Base-by-base conservation (phyloP, 2,329 filamentous ascomycete genomes). In the Chaetomiaceae sp. region DNA sequence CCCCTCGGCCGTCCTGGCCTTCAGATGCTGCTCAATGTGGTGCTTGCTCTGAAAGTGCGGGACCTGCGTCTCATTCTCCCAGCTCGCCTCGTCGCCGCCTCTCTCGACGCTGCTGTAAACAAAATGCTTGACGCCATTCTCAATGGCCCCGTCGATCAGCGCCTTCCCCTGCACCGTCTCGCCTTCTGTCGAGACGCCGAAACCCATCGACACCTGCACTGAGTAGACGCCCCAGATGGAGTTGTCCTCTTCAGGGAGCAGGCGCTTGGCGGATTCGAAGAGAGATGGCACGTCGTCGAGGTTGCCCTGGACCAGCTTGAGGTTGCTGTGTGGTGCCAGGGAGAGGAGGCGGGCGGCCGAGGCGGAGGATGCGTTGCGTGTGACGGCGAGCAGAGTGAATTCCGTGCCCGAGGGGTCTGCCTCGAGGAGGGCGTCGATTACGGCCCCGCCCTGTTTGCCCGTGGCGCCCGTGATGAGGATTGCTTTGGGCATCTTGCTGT, bases 31-130 rank as follows among this genome's bases (percentile, higher is more conserved):
- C 66, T 87, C 84, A 58, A 86, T 81, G 10, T 74, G 64, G 58
- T 79, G 73, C 63, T 87, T 87, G 58, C 66, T 72, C 51, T 73
- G 72, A 63, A 87, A 87, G 63, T 87, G 82, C 0, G 79, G 78
- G 41, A 86, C 72, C 0, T 70, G 61, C 0, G 82, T 85, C 0
- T 73, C 68, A 54, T 74, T 75, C 4, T 73, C 71, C 59, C 76
- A 73, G 41, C 73, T 75, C 5, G 71, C 72, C 2, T 65, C 65
- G 19, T 68, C 66, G 40, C 82, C 81, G 38, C 81, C 80, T 34
- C 83, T 79, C 55, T 86, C 83, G 21, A 85, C 79, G 46, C 75
- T 79, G 25, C 73, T 77, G 66, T 85, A 86, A 39, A 87, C 75
- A 58, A 86, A 83, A 60, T 81, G 75, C 52, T 73, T 69, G 34